Percentiles rank a stretch among this genome's conserved stretches.
These are phyloP conservation scores for Tillandsia leiboldiana DNA, from an alignment of 176 grass and related monocot genomes.

Conservation along the genomic window DNA sequence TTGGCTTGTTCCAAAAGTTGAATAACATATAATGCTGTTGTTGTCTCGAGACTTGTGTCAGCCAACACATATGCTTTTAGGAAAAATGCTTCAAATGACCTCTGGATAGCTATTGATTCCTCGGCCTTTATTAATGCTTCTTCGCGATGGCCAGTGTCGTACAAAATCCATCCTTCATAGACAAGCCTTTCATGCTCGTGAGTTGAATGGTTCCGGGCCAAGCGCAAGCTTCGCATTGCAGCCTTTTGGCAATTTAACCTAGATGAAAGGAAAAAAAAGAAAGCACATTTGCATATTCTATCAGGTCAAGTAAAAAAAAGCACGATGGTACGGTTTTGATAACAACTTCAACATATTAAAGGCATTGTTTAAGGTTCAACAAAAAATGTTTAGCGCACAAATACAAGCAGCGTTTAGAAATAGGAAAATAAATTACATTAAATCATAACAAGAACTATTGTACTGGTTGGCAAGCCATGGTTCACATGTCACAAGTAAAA, in stretches of 20 bases:
- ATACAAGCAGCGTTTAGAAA: too few relatives aligned
- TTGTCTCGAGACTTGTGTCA: slow-evolving; percentile 58
- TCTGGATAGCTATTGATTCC: slow-evolving; percentile 60
- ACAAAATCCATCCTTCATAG: slow-evolving; percentile 94
- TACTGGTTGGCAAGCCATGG: too few relatives aligned
- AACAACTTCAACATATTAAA: background rate
- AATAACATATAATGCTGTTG: slow-evolving; percentile 56
- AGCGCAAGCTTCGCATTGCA: slow-evolving; percentile 71
- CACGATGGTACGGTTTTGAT: background rate
- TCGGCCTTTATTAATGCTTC: slow-evolving; percentile 85
- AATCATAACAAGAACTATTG: too few relatives aligned
- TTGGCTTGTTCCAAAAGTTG: slow-evolving; percentile 77
- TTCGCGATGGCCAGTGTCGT: slow-evolving; percentile 73
- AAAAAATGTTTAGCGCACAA: too few relatives aligned
- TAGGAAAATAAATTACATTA: too few relatives aligned
- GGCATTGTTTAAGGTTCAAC: too few relatives aligned
- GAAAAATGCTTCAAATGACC: slow-evolving; percentile 95
- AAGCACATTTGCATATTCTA: background rate
- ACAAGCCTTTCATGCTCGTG: slow-evolving; percentile 76
- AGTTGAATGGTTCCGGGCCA: slow-evolving; percentile 55
- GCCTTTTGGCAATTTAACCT: slow-evolving; percentile 91
- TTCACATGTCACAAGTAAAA: too few relatives aligned
- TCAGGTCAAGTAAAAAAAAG: background rate
- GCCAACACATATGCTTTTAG: slow-evolving; percentile 84
- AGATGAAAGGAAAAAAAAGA: background rate